Base-by-base conservation (phyloP, 805 yeast genomes). In the Priceomyces medius region DNA sequence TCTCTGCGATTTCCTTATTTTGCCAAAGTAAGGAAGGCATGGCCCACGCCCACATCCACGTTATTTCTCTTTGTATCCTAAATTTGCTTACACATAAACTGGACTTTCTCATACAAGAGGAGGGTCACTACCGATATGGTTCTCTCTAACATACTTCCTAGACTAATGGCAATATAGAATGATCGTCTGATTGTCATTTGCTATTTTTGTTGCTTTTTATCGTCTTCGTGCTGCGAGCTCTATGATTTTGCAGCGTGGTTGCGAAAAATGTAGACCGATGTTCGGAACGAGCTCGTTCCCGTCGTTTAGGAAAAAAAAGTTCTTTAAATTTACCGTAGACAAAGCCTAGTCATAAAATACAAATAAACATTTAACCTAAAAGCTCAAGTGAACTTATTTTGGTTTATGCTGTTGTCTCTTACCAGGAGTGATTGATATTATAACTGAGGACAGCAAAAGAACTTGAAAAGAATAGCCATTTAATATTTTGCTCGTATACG, bases 231-330 rank as follows among this genome's bases (percentile, higher is more conserved):
- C 29, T 10, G 12, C 12, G 29, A n/a, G 14, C 24, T 21, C 24
- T 26, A 6, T 26, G 14, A n/a, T 14, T n/a, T 26, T 26, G 10
- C n/a, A 10, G 29, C 29, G 20, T 35, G 38, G 38, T 23, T 35
- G 38, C 38, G 38, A 35, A 35, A 35, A 35, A 21, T 32, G 28
- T 21, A 23, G 6, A 35, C 38, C 38, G 38, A 35, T 4, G 27
- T 24, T 35, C 38, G 38, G 38, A 35, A 35, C 38, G 38, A 20
- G 28, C 28, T 35, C 38, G 38, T 35, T 21, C 38, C 38, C 38
- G 19, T 35, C 38, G 38, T 35, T 21, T 35, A 35, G 29, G 13
- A 35, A 21, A 24, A 24, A 20, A 35, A 23, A 12, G 19, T 24
- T n/a, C 12, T 14, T 31, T 17, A 17, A 31, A 31, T 31, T 5